Evolutionary conservation across 2,329 filamentous ascomycete species (phyloP), one percentile per base, ranked within the genome.

Genomic region (Cadophora sp.): DNA sequence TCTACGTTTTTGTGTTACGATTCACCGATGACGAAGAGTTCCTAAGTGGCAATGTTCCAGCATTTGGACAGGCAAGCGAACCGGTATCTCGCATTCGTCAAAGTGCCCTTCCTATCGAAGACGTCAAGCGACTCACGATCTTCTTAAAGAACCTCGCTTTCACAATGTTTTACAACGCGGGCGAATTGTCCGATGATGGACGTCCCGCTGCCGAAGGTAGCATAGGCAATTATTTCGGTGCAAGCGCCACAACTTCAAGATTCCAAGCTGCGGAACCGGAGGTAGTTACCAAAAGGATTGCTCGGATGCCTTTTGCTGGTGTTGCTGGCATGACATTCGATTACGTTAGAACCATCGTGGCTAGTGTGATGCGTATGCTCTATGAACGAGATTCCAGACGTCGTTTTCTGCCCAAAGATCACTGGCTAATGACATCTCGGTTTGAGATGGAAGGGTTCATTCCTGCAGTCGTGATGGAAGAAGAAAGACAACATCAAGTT

Each of bases 21-120:
- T 88, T 98, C 41, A 97, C 95, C 77, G 96, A 99, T 73, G 96
- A 99, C 70, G 95, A 98, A 72, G 96, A 99, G 73, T 99, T 99
- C 76, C 91, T 97, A 69, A 86, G 88, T 65, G 84, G 84, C 64
- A 80, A 86, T 68, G 80, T 78, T 47, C 81, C 82, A 30, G 72
- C 75, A 63, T 66, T 77, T 36, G 72, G 80, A 22, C 72, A 78
- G n/a, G 76, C 73, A 22, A 79, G 77, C 58, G 81, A 77, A 33
- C 80, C 78, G 27, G 81, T 74, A 64, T 85, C 83, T 61, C 83
- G 82, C 62, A 83, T 85, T 70, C 84, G 83, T 78, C 83, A 80
- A 68, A 91, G 92, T 77, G 89, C 92, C 53, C 83, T 98, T 6
- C 86, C 88, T 0, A 79, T 95, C 11, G 77, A 81, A 13, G 91